phyloP scores from a whole-genome alignment of 768 basidiomycete species.

The Collybia sordida region DNA sequence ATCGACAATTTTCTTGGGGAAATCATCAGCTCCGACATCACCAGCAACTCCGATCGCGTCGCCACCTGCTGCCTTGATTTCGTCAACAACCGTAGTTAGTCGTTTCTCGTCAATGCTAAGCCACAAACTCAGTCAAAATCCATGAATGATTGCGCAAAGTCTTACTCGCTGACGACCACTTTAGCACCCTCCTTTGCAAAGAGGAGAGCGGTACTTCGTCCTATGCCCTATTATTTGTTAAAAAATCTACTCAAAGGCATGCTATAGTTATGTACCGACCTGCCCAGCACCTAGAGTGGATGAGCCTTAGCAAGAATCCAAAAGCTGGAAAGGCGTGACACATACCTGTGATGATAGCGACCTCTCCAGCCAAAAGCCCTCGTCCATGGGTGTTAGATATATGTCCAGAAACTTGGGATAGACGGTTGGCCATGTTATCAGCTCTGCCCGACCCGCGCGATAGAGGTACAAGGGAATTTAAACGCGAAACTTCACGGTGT shows the following conservation, averaged over 20 bases:
- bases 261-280: conserved; percentile 32
- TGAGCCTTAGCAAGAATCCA: conserved; percentile 1
- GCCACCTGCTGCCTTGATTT: conserved; percentile 74
- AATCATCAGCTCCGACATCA: conserved; percentile 82
- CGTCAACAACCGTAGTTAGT: conserved; percentile 62
- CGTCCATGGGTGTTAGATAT: conserved; percentile 51
- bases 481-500: not conserved
- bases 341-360: conserved; percentile 84
- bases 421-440: conserved; percentile 49
- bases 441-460: too few relatives aligned
- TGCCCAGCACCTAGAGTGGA: conserved; percentile 64
- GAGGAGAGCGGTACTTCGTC: conserved; percentile 68
- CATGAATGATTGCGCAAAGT: not conserved
- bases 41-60: conserved; percentile 74
- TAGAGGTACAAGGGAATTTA: not conserved
- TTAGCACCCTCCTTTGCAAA: conserved; percentile 87
- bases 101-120: conserved; percentile 71
- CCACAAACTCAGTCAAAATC: conserved; percentile 5
- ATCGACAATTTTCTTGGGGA: conserved; percentile 75
- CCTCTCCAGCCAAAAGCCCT: conserved; percentile 73
- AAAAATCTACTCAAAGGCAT: not conserved
- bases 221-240: conserved; percentile 61
- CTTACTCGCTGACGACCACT: conserved; percentile 81
- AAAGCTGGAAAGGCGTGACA: conserved; percentile 5
- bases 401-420: conserved; percentile 72